Evolutionary conservation across 306 rosid species (phyloP).

Genomic region (Trifolium subterraneum): DNA sequence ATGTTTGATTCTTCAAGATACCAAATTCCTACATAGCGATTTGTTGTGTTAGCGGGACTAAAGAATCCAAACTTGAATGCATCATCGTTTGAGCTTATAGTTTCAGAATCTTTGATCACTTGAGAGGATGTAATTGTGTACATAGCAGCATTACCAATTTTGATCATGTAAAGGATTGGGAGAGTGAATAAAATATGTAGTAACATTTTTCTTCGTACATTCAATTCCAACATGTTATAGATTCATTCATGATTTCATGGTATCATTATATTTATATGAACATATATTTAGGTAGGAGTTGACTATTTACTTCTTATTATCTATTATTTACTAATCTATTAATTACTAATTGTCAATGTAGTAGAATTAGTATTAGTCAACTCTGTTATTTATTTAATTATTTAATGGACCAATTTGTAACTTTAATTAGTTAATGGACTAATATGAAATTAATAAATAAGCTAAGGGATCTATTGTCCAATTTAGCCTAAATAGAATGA

Average conservation of each 20-base stretch:
- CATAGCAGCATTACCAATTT: background rate
- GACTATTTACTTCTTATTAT: too few species aligned
- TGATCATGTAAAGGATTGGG: background rate
- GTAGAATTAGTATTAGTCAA: too few species aligned
- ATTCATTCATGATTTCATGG: background rate
- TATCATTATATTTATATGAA: background rate
- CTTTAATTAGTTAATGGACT: too few species aligned
- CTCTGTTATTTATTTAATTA: too few species aligned
- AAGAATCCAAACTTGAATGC: slow-evolving; percentile 55
- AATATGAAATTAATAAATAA: too few species aligned
- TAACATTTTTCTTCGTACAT: background rate
- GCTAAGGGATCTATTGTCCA: too few species aligned
- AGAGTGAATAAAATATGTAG: background rate
- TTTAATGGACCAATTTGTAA: too few species aligned
- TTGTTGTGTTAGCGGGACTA: slow-evolving; percentile 32
- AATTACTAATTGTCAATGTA: too few species aligned
- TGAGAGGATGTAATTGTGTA: slow-evolving; percentile 5
- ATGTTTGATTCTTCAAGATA: slow-evolving; percentile 2
- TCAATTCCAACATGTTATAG: background rate
- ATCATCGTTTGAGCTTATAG: slow-evolving; percentile 3
- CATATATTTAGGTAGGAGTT: background rate
- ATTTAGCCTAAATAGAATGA: too few species aligned
- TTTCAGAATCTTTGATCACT: slow-evolving; percentile 14
- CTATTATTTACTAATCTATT: too few species aligned
- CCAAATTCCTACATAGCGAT: slow-evolving; percentile 54